phyloP scores from a whole-genome alignment of 2,329 filamentous ascomycete species.

The Beauveria scarabaeidicola region DNA sequence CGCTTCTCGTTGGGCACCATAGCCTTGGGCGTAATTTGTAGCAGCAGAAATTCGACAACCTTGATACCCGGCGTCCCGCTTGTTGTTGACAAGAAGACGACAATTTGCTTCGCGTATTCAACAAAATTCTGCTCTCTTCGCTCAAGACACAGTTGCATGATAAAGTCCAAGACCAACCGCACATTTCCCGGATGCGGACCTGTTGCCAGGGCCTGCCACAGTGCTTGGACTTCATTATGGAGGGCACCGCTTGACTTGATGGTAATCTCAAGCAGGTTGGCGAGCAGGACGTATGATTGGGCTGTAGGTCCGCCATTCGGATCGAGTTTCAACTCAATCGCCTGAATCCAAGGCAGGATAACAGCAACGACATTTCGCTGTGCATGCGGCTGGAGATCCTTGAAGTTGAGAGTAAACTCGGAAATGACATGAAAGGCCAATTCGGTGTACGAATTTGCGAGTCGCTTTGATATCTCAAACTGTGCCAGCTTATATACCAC shows the following conservation, averaged over 20 bases:
- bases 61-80: constrained; percentile 67
- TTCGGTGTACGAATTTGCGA: constrained; percentile 82
- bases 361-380: constrained; percentile 93
- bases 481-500: constrained; percentile 96
- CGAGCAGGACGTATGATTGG: constrained; percentile 86
- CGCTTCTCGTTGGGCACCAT: constrained; percentile 90
- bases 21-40: constrained; percentile 88
- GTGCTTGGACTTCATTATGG: constrained; percentile 92
- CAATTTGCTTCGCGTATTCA: constrained; percentile 94
- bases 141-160: constrained; percentile 88
- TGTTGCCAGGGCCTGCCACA: constrained; percentile 94
- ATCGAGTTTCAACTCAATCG: constrained; percentile 84
- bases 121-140: constrained; percentile 96
- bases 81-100: constrained; percentile 87
- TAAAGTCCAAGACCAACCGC: constrained; percentile 88
- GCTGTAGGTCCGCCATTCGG: constrained; percentile 85
- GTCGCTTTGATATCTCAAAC: constrained; percentile 86
- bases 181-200: constrained; percentile 92
- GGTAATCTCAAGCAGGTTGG: constrained; percentile 92
- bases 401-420: constrained; percentile 90
- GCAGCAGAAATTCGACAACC: constrained; percentile 85
- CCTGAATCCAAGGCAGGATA: constrained; percentile 92
- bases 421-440: constrained; percentile 92
- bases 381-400: constrained; percentile 69
- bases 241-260: constrained; percentile 81